Evolutionary conservation across 371 early-diverging fungal species (phyloP).

Genomic region (Circinella minor): DNA sequence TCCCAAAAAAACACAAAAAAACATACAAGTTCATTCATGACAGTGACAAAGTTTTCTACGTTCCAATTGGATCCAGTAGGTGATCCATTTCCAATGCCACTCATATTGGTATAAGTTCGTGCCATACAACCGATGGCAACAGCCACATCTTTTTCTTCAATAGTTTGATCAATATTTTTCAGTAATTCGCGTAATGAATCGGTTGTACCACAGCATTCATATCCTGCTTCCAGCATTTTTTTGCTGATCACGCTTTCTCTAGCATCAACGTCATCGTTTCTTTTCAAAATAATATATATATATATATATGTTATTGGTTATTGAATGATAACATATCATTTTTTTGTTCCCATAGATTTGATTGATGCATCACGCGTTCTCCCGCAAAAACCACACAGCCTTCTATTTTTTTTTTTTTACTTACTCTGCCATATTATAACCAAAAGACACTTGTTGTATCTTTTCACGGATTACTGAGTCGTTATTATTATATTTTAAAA

Average conservation of each 20-base stretch:
- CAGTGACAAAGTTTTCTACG: conserved; percentile 67
- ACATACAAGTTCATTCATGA: conserved; percentile 60
- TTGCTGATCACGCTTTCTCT: conserved; percentile 47
- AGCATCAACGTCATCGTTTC: conserved; percentile 25
- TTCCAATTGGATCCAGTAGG: conserved; percentile 62
- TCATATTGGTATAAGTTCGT: conserved; percentile 59
- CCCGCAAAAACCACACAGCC: neutral
- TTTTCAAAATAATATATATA: neutral
- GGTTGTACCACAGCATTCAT: conserved; percentile 58
- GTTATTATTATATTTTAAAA: conserved; percentile 18
- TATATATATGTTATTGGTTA: neutral
- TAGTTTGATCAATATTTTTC: conserved; percentile 17
- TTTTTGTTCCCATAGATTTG: too few species aligned
- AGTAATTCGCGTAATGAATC: conserved; percentile 54
- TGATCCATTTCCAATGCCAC: conserved; percentile 45
- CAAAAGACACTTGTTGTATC: conserved; percentile 21
- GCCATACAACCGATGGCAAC: conserved; percentile 77
- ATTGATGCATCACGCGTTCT: too few species aligned
- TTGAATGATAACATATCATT: too few species aligned
- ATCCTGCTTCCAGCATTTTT: conserved; percentile 62
- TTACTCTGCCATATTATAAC: conserved; percentile 23
- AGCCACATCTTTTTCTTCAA: conserved; percentile 70
- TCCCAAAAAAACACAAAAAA: neutral
- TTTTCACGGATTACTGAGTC: conserved; percentile 19
- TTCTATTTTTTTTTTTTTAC: neutral